Conservation (phyloP, 441 rosid species). For the Pelargonium citronellum region DNA sequence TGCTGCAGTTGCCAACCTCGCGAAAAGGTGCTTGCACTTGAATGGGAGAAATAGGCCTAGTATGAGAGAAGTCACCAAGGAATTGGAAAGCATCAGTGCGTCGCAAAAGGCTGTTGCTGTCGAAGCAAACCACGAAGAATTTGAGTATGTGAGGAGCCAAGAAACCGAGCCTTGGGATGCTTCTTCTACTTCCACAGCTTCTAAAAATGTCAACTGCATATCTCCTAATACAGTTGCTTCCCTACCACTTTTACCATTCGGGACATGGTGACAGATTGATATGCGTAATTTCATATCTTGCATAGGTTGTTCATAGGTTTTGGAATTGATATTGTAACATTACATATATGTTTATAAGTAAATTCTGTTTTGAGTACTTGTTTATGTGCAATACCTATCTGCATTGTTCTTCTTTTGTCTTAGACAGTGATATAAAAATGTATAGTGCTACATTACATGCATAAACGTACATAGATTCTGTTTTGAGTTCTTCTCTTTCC, state of each 20-base stretch:
- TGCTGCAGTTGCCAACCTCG: constrained; percentile 3
- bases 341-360: too few relatives aligned
- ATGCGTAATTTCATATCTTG: too few relatives aligned
- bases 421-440: too few relatives aligned
- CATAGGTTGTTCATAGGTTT: too few relatives aligned
- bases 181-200: not conserved
- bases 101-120: not conserved
- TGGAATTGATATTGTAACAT: too few relatives aligned
- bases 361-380: too few relatives aligned
- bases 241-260: not conserved
- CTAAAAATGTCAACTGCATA: not conserved
- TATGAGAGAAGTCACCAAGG: constrained; percentile 8
- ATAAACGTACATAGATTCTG: too few relatives aligned
- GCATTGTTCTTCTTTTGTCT: too few relatives aligned
- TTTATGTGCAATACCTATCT: too few relatives aligned
- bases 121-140: not conserved
- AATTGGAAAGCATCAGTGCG: not conserved
- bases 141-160: not conserved
- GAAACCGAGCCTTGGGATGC: constrained; percentile 5
- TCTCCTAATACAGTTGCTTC: not conserved
- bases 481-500: too few relatives aligned
- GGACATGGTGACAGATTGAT: not conserved
- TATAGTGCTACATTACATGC: too few relatives aligned
- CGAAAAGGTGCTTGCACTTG: constrained; percentile 7
- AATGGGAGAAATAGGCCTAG: constrained; percentile 4